Evolutionary conservation across 2,329 filamentous ascomycete genomes (phyloP).

Genomic region (Arachnomyces sp.): DNA sequence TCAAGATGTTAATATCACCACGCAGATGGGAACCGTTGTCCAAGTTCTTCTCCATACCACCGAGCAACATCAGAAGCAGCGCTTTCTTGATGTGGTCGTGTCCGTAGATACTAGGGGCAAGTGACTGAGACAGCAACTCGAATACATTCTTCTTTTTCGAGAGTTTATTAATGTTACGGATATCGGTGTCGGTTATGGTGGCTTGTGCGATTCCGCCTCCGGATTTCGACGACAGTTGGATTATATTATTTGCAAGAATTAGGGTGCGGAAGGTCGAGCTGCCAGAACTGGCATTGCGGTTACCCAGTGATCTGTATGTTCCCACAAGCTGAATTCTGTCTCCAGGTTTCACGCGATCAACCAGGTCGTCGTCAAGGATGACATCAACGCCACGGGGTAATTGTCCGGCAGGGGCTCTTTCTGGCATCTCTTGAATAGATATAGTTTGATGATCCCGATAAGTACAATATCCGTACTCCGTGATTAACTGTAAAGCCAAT

Average conservation of each 20-base stretch:
- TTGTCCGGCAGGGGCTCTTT: slow-evolving; percentile 89
- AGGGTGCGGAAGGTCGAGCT: slow-evolving; percentile 93
- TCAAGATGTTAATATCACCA: slow-evolving; percentile 98
- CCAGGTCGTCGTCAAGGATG: slow-evolving; percentile 91
- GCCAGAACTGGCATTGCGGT: slow-evolving; percentile 81
- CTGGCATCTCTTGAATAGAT: slow-evolving; percentile 98
- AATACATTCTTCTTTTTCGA: slow-evolving; percentile 92
- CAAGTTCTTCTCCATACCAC: slow-evolving; percentile 96
- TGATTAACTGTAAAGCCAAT: slow-evolving; percentile 54
- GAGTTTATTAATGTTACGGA: slow-evolving; percentile 97
- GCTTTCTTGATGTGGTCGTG: slow-evolving; percentile 98
- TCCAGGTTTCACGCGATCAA: slow-evolving; percentile 89
- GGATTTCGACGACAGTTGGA: slow-evolving; percentile 90
- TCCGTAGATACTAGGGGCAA: slow-evolving; percentile 93
- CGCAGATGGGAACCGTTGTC: slow-evolving; percentile 96
- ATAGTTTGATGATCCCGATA: slow-evolving; percentile 97
- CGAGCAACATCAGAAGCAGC: slow-evolving; percentile 86
- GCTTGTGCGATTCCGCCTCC: slow-evolving; percentile 88
- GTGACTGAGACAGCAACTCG: slow-evolving; percentile 82
- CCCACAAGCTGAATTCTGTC: slow-evolving; percentile 96
- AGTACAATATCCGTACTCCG: slow-evolving; percentile 91
- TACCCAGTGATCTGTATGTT: slow-evolving; percentile 88
- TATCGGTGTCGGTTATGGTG: slow-evolving; percentile 90
- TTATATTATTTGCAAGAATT: slow-evolving; percentile 89
- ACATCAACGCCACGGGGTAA: slow-evolving; percentile 93